phyloP scores from a whole-genome alignment of 805 yeast species.

The Saturnispora gosingensis region DNA sequence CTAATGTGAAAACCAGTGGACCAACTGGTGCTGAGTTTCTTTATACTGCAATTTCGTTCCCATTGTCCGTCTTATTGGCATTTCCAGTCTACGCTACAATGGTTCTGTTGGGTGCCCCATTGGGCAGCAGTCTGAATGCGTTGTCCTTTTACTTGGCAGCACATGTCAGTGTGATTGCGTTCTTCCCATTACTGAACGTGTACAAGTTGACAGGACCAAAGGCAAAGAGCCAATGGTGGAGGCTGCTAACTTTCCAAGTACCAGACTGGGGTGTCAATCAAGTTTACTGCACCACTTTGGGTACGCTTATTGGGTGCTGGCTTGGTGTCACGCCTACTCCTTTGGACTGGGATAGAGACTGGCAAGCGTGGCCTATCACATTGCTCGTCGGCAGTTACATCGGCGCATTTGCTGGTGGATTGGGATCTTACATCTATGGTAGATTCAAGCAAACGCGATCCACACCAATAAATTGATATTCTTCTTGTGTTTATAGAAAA shows the following conservation, averaged over 20 bases:
- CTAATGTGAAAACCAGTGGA: conserved; percentile 10
- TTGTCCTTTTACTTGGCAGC: conserved; percentile 14
- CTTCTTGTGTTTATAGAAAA: neutral
- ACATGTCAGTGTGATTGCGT: conserved; percentile 13
- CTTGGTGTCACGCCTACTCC: conserved; percentile 90
- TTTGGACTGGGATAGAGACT: conserved; percentile 93
- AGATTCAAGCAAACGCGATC: conserved; percentile 5
- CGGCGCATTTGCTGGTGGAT: conserved; percentile 58
- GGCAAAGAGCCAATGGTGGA: conserved; percentile 20
- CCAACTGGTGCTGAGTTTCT: conserved; percentile 14
- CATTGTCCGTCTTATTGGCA: conserved; percentile 13
- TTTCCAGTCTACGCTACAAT: conserved; percentile 25
- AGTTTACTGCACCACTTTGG: conserved; percentile 33
- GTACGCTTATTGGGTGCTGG: conserved; percentile 68
- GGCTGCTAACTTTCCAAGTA: conserved; percentile 24
- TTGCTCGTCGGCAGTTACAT: conserved; percentile 65
- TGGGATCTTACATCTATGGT: conserved; percentile 16
- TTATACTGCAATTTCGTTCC: conserved; percentile 10
- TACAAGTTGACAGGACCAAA: conserved; percentile 35
- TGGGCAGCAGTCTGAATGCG: conserved; percentile 10
- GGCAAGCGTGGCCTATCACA: conserved; percentile 97
- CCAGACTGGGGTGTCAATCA: conserved; percentile 23
- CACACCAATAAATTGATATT: neutral
- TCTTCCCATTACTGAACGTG: conserved; percentile 25
- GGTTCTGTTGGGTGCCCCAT: conserved; percentile 19